Conservation (phyloP, 768 basidiomycete genomes). For the Crassisporium funariophilum region DNA sequence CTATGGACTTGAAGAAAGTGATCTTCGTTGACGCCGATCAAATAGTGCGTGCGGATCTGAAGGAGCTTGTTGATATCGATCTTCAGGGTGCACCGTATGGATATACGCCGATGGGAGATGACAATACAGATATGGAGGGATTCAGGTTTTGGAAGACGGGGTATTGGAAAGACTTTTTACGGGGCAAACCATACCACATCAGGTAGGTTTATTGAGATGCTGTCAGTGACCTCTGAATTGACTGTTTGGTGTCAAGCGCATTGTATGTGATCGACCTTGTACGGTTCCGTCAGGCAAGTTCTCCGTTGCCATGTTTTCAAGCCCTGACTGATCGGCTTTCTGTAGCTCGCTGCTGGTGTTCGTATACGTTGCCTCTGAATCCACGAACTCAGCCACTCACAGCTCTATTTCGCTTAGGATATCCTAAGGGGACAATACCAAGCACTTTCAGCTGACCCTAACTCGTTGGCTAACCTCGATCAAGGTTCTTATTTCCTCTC, state of each 20-base stretch:
- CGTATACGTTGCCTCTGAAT: slow-evolving; percentile 12
- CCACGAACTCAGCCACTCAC: slow-evolving; percentile 1
- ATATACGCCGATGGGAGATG: slow-evolving; percentile 97
- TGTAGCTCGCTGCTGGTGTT: slow-evolving; percentile 56
- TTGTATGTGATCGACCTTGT: slow-evolving; percentile 96
- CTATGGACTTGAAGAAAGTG: slow-evolving; percentile 98
- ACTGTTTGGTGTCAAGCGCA: slow-evolving; percentile 55
- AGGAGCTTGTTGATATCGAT: slow-evolving; percentile 92
- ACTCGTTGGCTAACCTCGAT: slow-evolving; percentile 92
- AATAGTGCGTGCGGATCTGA: slow-evolving; percentile 94
- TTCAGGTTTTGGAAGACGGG: slow-evolving; percentile 99
- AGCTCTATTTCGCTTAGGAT: slow-evolving; percentile 50
- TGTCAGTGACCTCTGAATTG: slow-evolving; percentile 1
- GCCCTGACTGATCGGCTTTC: slow-evolving; percentile 1
- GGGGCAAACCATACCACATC: slow-evolving; percentile 90
- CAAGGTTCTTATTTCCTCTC: slow-evolving; percentile 67
- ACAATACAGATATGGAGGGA: slow-evolving; percentile 93
- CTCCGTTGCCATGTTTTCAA: neutral
- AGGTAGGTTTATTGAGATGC: slow-evolving; percentile 52
- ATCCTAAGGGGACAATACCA: slow-evolving; percentile 92
- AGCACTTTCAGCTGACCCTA: slow-evolving; percentile 89
- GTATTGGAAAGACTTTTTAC: slow-evolving; percentile 89
- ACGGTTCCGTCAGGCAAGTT: slow-evolving; percentile 81
- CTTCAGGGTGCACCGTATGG: slow-evolving; percentile 93
- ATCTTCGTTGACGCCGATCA: slow-evolving; percentile 99